phyloP scores from a whole-genome alignment of 1,284 basidiomycete species.

The Leccinum brunneo-olivaceum region DNA sequence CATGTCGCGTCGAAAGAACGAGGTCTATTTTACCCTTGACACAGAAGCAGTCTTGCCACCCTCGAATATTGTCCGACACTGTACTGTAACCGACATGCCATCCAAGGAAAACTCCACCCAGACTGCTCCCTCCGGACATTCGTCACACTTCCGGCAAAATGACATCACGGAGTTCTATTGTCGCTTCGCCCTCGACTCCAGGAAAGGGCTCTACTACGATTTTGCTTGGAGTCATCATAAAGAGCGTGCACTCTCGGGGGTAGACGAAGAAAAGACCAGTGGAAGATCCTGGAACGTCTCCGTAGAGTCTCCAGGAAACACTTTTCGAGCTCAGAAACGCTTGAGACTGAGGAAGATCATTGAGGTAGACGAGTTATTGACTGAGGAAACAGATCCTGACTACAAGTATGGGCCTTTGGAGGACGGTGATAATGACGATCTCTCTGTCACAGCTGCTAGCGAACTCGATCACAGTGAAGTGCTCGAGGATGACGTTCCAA shows the following conservation, averaged over 20 bases:
- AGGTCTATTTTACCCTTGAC: constrained; percentile 59
- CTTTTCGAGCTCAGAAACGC: constrained; percentile 13
- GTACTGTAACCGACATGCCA: constrained; percentile 38
- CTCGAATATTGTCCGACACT: constrained; percentile 44
- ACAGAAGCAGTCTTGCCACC: constrained; percentile 43
- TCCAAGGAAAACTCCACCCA: constrained; percentile 11
- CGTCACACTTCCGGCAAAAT: constrained; percentile 7
- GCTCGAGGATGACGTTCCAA: constrained; percentile 17
- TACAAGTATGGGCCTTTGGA: constrained; percentile 16
- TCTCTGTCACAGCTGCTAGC: constrained; percentile 5
- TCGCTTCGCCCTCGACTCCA: constrained; percentile 50
- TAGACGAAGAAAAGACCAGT: constrained; percentile 24
- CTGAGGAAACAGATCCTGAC: constrained; percentile 16
- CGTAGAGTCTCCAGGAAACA: constrained; percentile 12
- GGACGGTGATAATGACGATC: constrained; percentile 11
- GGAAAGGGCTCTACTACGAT: constrained; percentile 54
- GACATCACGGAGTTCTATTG: constrained; percentile 41
- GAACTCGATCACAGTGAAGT: constrained; percentile 1
- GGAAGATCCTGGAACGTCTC: constrained; percentile 26
- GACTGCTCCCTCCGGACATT: constrained; percentile 8
- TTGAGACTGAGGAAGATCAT: constrained; percentile 15
- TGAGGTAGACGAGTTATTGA: constrained; percentile 18
- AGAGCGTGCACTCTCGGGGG: constrained; percentile 30
- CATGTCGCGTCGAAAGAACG: constrained; percentile 42
- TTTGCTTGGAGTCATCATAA: constrained; percentile 53